Conservation (phyloP, 2,329 filamentous ascomycete genomes). For the Colletotrichum filicis region DNA sequence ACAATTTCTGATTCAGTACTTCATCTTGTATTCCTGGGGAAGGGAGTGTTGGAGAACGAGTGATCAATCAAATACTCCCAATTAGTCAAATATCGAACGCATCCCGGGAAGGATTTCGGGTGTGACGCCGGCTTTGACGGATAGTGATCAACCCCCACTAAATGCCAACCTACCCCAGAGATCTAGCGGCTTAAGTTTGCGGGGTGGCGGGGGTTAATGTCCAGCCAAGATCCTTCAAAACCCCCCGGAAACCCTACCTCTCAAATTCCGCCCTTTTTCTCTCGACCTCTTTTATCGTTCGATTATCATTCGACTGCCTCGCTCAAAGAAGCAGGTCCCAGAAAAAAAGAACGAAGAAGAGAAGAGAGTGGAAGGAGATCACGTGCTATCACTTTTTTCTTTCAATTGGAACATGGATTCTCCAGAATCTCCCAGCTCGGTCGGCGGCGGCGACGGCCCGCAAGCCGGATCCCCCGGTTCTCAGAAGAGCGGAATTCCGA, state of each 20-base stretch:
- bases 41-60: not conserved
- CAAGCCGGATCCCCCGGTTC: not conserved
- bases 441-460: not conserved
- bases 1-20: not conserved
- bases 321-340: not conserved
- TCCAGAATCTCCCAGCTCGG: not conserved
- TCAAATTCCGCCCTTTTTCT: not conserved
- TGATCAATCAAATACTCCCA: not conserved
- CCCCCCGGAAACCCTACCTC: not conserved
- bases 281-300: not conserved
- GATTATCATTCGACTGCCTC: not conserved
- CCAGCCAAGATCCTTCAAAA: not conserved
- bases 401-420: slow-evolving; percentile 8
- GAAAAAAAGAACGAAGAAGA: too few species aligned
- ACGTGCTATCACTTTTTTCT: not conserved
- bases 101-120: not conserved
- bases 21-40: not conserved
- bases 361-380: not conserved
- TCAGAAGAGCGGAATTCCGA: not conserved
- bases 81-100: not conserved
- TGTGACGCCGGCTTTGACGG: not conserved
- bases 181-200: not conserved
- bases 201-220: not conserved
- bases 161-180: not conserved
- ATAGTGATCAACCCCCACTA: not conserved